phyloP scores from a whole-genome alignment of 176 grass and related monocot genomes.

The Cenchrus americanus region DNA sequence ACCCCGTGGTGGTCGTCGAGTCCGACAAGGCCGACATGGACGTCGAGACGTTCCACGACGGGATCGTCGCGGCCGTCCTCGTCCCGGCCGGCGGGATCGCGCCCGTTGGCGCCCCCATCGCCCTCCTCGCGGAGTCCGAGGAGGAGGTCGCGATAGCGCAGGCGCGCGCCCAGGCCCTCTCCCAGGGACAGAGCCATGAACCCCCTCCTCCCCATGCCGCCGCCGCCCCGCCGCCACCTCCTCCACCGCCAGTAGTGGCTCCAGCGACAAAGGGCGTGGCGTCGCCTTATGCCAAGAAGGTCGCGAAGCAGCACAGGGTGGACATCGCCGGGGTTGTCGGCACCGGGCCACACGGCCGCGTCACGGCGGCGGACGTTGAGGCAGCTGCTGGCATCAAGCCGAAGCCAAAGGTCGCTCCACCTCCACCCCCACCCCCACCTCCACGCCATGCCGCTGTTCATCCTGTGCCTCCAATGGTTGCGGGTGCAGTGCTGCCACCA shows the following conservation, averaged over 20 bases:
- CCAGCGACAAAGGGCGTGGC: constrained; percentile 46
- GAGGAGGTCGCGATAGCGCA: constrained; percentile 70
- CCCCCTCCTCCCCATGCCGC: constrained; percentile 26
- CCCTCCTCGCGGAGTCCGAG: constrained; percentile 83
- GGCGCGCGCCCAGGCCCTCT: constrained; percentile 62
- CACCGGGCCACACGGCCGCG: constrained; percentile 62
- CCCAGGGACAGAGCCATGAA: constrained; percentile 23
- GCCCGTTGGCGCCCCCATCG: constrained; percentile 82
- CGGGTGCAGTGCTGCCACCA: constrained; percentile 39
- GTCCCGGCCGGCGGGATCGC: constrained; percentile 70
- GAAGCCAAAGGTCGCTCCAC: constrained; percentile 38
- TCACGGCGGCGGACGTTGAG: constrained; percentile 74
- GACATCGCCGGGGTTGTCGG: constrained; percentile 60
- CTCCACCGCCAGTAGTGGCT: constrained; percentile 21
- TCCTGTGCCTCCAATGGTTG: neutral
- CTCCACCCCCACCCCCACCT: constrained; percentile 5
- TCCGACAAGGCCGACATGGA: constrained; percentile 99
- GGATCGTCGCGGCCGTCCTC: constrained; percentile 80
- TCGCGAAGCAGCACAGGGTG: constrained; percentile 80
- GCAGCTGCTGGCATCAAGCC: constrained; percentile 71
- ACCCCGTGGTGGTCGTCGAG: constrained; percentile 89
- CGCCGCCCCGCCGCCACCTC: constrained; percentile 6
- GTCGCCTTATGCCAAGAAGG: constrained; percentile 84
- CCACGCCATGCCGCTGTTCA: constrained; percentile 24
- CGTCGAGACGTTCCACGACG: constrained; percentile 93